Evolutionary conservation across 192 early-diverging fungal species (phyloP), one percentile per base, ranked within the genome.

Genomic region (Entomortierella beljakovae): DNA sequence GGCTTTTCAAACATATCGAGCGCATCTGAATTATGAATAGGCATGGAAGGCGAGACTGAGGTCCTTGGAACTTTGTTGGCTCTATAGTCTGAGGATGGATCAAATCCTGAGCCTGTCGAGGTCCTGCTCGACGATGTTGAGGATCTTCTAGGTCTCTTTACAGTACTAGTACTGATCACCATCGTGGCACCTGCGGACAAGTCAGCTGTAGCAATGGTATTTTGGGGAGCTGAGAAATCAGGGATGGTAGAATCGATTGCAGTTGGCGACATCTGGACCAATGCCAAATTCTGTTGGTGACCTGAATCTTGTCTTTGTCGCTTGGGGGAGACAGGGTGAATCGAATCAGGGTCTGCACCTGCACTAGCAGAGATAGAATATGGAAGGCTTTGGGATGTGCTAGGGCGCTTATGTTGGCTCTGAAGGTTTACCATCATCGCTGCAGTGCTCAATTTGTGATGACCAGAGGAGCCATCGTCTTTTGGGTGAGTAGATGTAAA

Each of bases 361-460:
- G 23, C 13, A 16, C 6, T 20, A 7, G 29, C 22, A 15, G 35
- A 31, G 5, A 58, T 58, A 51, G 57, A 68, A 35, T 57, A 16
- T 18, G 57, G n/a, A 56, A 13, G 37, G 57, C 50, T 70, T 37
- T 6, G 37, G 60, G 20, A 28, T 34, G 20, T 52, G 70, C 18
- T 70, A 48, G 15, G 58, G 2, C 33, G 58, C n/a, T 52, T 57
- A 52, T 18, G 51, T 46, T 49, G 43, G 40, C 43, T 37, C 22
- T 67, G 65, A 23, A 67, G 56, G 9, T 42, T 52, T 25, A 49
- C 68, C 35, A 70, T 70, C 68, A 70, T 61, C 34, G 48, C 51
- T 2, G 68, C 48, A 9, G 34, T 60, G 57, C n/a, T 52, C 32
- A 51, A 43, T 26, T 57, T 71, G 38, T 49, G 38, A 28, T 15